Conservation (phyloP, 2,329 filamentous ascomycete genomes). For the Thelonectria rubi region DNA sequence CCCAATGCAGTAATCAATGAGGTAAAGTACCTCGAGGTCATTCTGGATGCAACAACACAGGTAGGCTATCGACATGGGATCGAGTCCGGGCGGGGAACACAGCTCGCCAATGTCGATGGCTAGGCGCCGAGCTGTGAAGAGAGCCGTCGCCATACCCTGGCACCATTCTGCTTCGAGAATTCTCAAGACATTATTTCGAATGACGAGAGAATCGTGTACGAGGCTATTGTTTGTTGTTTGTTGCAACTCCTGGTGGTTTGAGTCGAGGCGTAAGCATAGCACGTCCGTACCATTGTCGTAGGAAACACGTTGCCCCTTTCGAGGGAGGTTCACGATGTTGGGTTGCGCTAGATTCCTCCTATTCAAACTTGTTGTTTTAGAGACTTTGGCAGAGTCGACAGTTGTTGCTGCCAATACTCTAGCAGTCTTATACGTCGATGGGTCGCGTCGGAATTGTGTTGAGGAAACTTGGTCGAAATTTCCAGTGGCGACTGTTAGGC, state of each 20-base stretch:
- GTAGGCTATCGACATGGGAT: conserved; percentile 5
- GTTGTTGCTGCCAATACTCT: neutral
- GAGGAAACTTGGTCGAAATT: neutral
- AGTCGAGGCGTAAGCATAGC: neutral
- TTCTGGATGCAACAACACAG: conserved; percentile 8
- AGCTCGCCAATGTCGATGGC: neutral
- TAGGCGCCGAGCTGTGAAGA: neutral
- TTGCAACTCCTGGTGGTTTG: neutral
- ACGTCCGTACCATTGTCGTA: conserved; percentile 1
- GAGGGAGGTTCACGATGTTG: conserved; percentile 1
- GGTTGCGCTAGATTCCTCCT: neutral
- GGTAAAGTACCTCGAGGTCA: neutral
- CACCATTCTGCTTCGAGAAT: conserved; percentile 4
- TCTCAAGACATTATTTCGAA: neutral
- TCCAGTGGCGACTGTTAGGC: neutral
- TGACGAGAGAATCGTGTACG: no score
- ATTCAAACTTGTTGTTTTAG: neutral
- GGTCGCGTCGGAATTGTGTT: neutral
- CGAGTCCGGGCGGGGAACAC: neutral
- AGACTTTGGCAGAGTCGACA: neutral
- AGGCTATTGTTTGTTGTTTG: no score
- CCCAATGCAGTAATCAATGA: conserved; percentile 5
- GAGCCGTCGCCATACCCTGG: neutral
- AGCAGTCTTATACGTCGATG: neutral
- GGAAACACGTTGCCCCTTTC: neutral